Percentiles rank a stretch among this genome's conserved stretches.
Conservation (phyloP, 225 moss, liverwort and hornwort species). For the Polytrichum formosum region DNA sequence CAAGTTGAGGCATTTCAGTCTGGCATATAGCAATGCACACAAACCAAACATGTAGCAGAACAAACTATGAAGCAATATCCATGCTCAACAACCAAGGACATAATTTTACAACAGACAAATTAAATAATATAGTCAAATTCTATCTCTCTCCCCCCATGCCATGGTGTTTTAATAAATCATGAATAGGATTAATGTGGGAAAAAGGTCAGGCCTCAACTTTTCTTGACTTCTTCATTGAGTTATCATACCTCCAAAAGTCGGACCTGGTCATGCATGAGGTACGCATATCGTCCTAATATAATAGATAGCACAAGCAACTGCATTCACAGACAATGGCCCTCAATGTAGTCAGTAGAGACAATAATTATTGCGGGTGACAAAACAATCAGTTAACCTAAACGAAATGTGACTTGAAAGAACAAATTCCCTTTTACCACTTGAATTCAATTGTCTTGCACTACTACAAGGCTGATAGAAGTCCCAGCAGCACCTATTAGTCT, state of each 20-base stretch:
- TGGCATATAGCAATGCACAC: constrained; percentile 3
- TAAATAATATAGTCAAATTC: not conserved
- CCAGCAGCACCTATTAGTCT: not conserved
- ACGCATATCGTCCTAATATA: not conserved
- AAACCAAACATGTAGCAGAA: not conserved
- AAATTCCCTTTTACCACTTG: no score
- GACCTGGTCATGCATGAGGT: constrained; percentile 7
- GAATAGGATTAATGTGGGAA: not conserved
- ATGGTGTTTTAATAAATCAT: not conserved
- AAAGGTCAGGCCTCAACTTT: not conserved
- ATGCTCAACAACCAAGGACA: not conserved
- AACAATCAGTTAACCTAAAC: not conserved
- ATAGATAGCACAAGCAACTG: constrained; percentile 5
- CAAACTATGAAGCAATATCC: not conserved
- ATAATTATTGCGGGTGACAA: not conserved
- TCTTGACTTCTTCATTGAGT: not conserved
- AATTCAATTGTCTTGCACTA: no score
- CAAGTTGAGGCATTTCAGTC: not conserved
- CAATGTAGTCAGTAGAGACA: not conserved
- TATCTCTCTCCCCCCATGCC: not conserved
- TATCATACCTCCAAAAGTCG: constrained; percentile 1
- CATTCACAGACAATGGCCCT: constrained; percentile 1
- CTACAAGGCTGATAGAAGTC: no score
- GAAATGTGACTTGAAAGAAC: not conserved
- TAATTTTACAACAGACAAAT: not conserved